A percentile compares a stretch with the other conserved stretches of the same genome.
Conservation (phyloP, 2,329 filamentous ascomycete species). For the Colletotrichum sp. region DNA sequence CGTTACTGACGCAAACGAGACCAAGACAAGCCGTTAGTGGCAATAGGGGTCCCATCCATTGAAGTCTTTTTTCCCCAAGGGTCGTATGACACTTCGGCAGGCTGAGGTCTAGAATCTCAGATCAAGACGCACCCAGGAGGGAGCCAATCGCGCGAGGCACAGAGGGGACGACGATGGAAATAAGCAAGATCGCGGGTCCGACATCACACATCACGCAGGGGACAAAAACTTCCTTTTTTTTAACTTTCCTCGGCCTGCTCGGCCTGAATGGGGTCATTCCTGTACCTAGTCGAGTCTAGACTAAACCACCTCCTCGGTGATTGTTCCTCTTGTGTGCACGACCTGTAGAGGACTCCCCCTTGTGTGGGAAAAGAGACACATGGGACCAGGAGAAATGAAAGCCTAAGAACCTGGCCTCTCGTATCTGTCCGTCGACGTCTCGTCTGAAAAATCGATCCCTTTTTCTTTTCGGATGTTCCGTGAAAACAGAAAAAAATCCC, state of each 20-base stretch:
- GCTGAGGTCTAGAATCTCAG: not conserved
- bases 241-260: constrained; percentile 6
- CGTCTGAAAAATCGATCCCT: constrained; percentile 12
- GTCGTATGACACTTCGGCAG: not conserved
- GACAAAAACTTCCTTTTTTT: not conserved
- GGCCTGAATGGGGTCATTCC: constrained; percentile 13
- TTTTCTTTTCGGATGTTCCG: constrained; percentile 3
- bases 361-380: not conserved
- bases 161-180: not conserved
- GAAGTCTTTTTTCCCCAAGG: not conserved
- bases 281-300: not conserved
- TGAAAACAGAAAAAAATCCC: constrained; percentile 2
- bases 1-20: not conserved
- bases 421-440: constrained; percentile 1
- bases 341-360: not conserved
- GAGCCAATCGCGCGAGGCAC: not conserved
- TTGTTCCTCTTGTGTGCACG: not conserved
- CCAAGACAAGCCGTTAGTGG: not conserved
- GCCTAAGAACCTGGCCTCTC: not conserved
- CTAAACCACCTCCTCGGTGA: not conserved
- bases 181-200: not conserved
- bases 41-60: not conserved
- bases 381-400: not conserved
- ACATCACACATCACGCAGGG: not conserved
- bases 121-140: not conserved